Conservation (phyloP, 2,329 filamentous ascomycete genomes). For the Penicillium sp. region DNA sequence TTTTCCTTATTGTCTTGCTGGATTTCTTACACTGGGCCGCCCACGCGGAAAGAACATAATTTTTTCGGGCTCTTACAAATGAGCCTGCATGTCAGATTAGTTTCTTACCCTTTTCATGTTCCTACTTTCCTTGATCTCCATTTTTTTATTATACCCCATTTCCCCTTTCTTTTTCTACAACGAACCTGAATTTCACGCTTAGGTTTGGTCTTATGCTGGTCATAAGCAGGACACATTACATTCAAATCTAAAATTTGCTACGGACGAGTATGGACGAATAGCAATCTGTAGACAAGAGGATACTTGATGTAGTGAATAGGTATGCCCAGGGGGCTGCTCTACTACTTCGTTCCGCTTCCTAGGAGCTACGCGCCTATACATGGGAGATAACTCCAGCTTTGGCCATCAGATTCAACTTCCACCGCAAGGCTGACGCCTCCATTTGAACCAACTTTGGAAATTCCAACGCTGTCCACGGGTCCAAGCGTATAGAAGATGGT, state of each 20-base stretch:
- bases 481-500: too few species aligned
- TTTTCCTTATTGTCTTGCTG: constrained; percentile 9
- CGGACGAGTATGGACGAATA: background rate
- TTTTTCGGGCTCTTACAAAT: constrained; percentile 9
- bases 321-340: too few species aligned
- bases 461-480: too few species aligned
- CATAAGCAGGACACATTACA: constrained; percentile 12
- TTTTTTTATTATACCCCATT: constrained; percentile 12
- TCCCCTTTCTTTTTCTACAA: constrained; percentile 4
- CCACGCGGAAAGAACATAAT: constrained; percentile 26
- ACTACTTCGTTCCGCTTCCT: too few species aligned
- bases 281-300: background rate
- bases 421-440: too few species aligned
- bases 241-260: constrained; percentile 6
- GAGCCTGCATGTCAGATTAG: constrained; percentile 15
- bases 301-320: too few species aligned
- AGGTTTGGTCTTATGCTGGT: constrained; percentile 1
- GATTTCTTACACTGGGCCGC: constrained; percentile 20
- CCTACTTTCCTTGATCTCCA: constrained; percentile 2
- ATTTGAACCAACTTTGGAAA: too few species aligned
- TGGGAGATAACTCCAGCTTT: too few species aligned
- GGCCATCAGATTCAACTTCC: too few species aligned
- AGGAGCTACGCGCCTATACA: too few species aligned
- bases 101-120: constrained; percentile 6
- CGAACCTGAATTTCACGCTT: background rate